Evolutionary conservation across 306 rosid species (phyloP).

Genomic region (Hippophae tibetana): DNA sequence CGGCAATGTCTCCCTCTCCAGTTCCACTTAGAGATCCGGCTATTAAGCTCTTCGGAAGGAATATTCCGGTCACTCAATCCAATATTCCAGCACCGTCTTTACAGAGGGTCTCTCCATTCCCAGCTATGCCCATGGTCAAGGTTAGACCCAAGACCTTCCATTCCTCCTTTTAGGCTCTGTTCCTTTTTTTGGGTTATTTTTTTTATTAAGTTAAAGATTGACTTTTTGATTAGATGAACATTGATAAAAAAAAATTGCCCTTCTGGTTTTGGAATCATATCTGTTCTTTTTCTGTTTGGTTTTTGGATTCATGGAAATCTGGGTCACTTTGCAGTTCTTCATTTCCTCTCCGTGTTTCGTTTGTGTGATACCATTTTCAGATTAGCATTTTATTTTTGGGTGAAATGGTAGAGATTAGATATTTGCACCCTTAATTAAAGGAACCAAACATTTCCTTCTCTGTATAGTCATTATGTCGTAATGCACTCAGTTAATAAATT

Average conservation of each 20-base stretch:
- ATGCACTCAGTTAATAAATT: too few relatives aligned
- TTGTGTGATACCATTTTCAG: too few relatives aligned
- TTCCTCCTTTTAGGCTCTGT: neutral
- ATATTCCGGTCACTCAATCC: conserved; percentile 21
- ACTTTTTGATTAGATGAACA: neutral
- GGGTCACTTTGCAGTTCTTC: conserved; percentile 1
- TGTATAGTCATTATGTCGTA: too few relatives aligned
- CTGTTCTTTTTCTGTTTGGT: neutral
- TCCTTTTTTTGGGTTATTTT: neutral
- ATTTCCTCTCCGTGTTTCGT: conserved; percentile 7
- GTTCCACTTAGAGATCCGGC: conserved; percentile 31
- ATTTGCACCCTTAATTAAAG: too few relatives aligned
- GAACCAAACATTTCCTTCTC: too few relatives aligned
- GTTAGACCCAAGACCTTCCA: conserved; percentile 9
- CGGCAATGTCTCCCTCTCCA: conserved; percentile 28
- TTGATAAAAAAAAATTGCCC: neutral
- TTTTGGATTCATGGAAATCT: conserved; percentile 1
- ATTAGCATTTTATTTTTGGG: too few relatives aligned
- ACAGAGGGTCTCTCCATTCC: conserved; percentile 7
- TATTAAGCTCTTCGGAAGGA: conserved; percentile 44
- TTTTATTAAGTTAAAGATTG: neutral
- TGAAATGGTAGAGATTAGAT: too few relatives aligned
- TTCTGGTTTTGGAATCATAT: neutral
- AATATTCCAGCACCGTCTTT: conserved; percentile 8
- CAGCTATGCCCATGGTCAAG: conserved; percentile 22